These are phyloP conservation scores for Xylaria nigripes DNA, from an alignment of 495 filamentous ascomycete genomes.

Conservation along the genomic window DNA sequence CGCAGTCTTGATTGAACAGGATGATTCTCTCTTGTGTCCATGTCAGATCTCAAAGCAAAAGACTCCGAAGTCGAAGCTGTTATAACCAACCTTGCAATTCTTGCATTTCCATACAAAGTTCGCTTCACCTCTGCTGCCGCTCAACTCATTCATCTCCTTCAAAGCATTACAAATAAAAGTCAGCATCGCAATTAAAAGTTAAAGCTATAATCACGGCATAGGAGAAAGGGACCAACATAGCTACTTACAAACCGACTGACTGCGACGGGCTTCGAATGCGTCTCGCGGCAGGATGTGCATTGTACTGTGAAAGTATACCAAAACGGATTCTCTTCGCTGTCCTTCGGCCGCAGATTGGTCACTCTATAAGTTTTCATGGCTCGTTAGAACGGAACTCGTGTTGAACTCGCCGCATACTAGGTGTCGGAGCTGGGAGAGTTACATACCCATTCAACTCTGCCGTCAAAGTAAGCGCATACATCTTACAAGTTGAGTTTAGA, in stretches of 20 bases:
- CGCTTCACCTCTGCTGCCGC: conserved; percentile 85
- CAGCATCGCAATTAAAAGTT: not conserved
- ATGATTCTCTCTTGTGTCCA: conserved; percentile 44
- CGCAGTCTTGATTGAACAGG: conserved; percentile 57
- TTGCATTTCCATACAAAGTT: conserved; percentile 99
- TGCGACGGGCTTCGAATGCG: conserved; percentile 77
- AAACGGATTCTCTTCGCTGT: conserved; percentile 72
- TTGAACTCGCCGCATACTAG: conserved; percentile 1
- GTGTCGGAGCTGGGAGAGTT: not conserved
- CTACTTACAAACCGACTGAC: conserved; percentile 77
- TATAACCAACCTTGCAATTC: conserved; percentile 60
- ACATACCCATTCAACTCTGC: conserved; percentile 66
- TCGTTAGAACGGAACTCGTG: conserved; percentile 15
- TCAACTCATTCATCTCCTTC: conserved; percentile 81
- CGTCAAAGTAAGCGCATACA: conserved; percentile 71
- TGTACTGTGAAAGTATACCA: conserved; percentile 96
- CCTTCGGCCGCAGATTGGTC: conserved; percentile 75
- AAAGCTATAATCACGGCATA: not conserved
- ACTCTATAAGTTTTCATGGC: conserved; percentile 48
- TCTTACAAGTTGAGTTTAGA: conserved; percentile 28
- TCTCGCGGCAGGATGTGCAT: conserved; percentile 90
- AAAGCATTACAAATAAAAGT: not conserved
- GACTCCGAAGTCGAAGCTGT: not conserved
- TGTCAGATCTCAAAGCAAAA: not conserved
- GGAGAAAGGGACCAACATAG: not conserved